Evolutionary conservation across 805 yeast species (phyloP), one percentile per base, ranked within the genome.

Genomic region (Candida nemodendra): DNA sequence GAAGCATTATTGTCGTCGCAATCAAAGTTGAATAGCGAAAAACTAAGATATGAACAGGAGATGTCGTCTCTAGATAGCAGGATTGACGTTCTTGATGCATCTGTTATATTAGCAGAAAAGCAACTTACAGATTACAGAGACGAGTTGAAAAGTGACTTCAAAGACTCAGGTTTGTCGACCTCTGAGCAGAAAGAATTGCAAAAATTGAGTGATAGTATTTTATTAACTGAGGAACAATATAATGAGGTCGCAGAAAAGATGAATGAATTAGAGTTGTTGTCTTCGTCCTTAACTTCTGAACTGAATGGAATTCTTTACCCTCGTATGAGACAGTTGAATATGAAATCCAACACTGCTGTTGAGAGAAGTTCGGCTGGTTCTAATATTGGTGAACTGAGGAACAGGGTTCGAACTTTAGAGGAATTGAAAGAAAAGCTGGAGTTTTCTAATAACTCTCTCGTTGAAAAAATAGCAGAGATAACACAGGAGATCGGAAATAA

Each of bases 231-330:
- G 41, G 47, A 43, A 2, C 50, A 66, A 24, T 65, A 81, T 30
- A 68, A 71, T 32, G 47, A 48, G 4, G 42, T 73, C 3, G 70
- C 69, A 0, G 63, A 61, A 3, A 47, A 60, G 26, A 59, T 78
- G 15, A 56, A 72, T 0, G 65, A 60, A 1, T 42, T 75, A 4
- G 83, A 80, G 42, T 60, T 78, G 9, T 62, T 67, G 13, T 57
- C 76, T 12, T 66, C 76, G 0, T 56, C 62, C 1, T 47, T 75
- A 7, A 74, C 75, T 31, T 68, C 83, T 2, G 88, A 81, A 43
- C 56, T 86, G 27, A 59, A 65, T n/a, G 78, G 79, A 21, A 79
- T 72, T 34, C 64, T 79, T 30, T 61, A 69, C 28, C 85, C 87
- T 9, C 76, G 76, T 40, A 57, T 40, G 30, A 66, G 38, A 62